phyloP scores from a whole-genome alignment of 2,329 filamentous ascomycete species.

The Helotiales sp. region DNA sequence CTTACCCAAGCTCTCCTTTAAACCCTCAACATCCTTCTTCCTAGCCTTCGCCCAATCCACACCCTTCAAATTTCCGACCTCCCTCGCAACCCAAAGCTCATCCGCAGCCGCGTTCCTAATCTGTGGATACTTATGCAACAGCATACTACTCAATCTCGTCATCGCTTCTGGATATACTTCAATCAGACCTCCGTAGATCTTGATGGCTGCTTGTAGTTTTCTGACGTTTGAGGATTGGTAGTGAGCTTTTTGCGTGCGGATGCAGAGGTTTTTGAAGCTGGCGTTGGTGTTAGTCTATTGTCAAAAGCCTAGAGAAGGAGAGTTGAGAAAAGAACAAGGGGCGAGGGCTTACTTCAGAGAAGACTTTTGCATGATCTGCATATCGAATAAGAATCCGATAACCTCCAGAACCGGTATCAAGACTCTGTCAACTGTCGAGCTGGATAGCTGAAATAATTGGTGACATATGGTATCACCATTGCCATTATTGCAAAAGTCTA shows the following conservation, averaged over 20 bases:
- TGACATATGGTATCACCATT: slow-evolving; percentile 44
- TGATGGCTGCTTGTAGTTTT: slow-evolving; percentile 78
- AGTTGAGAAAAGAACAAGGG: not conserved
- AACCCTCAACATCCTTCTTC: not conserved
- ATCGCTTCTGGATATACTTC: slow-evolving; percentile 46
- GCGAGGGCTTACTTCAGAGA: slow-evolving; percentile 7
- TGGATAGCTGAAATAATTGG: slow-evolving; percentile 13
- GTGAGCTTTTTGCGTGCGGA: slow-evolving; percentile 73
- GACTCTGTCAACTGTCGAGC: slow-evolving; percentile 61
- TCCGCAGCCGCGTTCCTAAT: slow-evolving; percentile 63
- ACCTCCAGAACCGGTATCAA: slow-evolving; percentile 76
- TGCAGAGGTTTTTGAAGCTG: slow-evolving; percentile 62
- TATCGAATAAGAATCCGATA: slow-evolving; percentile 74
- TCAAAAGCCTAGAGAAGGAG: not conserved
- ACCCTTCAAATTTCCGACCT: slow-evolving; percentile 43
- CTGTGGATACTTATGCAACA: slow-evolving; percentile 80
- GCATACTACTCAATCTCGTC: slow-evolving; percentile 69
- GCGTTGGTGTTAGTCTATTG: too few relatives aligned
- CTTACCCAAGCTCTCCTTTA: too few relatives aligned
- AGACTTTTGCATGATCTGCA: slow-evolving; percentile 46
- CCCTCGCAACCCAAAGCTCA: slow-evolving; percentile 50
- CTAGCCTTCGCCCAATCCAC: slow-evolving; percentile 49
- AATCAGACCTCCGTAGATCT: slow-evolving; percentile 73
- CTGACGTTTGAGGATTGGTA: slow-evolving; percentile 81
- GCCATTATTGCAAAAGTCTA: slow-evolving; percentile 46